Evolutionary conservation across 2,329 filamentous ascomycete genomes (phyloP).

Genomic region (Thielaviopsis populi): DNA sequence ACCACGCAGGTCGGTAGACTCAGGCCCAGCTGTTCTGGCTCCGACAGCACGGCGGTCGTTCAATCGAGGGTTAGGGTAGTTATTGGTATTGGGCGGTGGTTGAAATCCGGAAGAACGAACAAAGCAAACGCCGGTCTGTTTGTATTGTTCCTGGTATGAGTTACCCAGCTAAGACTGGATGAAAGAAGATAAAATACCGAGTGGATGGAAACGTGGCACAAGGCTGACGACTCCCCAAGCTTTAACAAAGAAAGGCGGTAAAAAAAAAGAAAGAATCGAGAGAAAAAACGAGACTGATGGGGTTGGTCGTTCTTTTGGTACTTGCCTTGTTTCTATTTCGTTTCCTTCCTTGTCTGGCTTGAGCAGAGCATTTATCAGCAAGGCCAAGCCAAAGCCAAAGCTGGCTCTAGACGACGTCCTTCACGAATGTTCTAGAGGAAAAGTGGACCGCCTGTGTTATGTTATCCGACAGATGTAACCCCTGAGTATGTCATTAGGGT

Average conservation of each 20-base stretch:
- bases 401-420: not conserved
- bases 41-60: no score
- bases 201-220: not conserved
- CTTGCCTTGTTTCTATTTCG: not conserved
- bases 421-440: not conserved
- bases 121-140: no score
- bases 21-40: not conserved
- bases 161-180: not conserved
- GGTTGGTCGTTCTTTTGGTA: not conserved
- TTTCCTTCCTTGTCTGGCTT: not conserved
- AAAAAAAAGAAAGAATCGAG: not conserved
- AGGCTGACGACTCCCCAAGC: not conserved
- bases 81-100: not conserved
- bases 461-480: not conserved
- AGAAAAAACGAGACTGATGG: not conserved
- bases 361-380: not conserved
- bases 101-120: not conserved
- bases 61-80: not conserved
- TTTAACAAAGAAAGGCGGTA: not conserved
- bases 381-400: not conserved
- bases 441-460: not conserved
- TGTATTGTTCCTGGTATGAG: no score
- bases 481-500: not conserved
- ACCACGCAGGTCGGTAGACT: not conserved
- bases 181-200: not conserved